These are phyloP conservation scores for Sambucus nigra DNA, from an alignment of 129 eudicot species.

Conservation along the genomic window DNA sequence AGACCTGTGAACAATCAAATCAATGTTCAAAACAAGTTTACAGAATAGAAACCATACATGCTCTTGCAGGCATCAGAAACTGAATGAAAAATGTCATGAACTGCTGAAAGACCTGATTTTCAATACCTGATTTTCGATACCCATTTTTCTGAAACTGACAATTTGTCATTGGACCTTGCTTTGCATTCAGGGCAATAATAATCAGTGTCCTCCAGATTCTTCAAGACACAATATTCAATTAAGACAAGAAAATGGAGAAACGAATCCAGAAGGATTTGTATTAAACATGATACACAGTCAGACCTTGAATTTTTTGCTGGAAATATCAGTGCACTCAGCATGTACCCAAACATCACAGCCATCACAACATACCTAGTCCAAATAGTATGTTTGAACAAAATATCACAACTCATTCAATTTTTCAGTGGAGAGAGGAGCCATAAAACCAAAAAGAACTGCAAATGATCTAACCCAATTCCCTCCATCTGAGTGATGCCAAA, in stretches of 20 bases:
- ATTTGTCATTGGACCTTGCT: conserved; percentile 25
- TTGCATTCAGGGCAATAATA: conserved; percentile 88
- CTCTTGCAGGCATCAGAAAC: no score
- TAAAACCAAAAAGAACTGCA: conserved; percentile 3
- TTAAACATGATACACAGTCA: conserved; percentile 1
- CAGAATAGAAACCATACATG: not conserved
- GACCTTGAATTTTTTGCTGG: conserved; percentile 57
- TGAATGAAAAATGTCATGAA: conserved; percentile 1
- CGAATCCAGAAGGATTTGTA: conserved; percentile 8
- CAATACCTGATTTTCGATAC: conserved; percentile 42
- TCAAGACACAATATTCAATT: conserved; percentile 8
- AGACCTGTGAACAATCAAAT: conserved; percentile 23
- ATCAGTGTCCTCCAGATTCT: conserved; percentile 52
- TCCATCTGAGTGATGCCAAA: conserved; percentile 99
- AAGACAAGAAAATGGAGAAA: conserved; percentile 7
- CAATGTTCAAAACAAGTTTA: not conserved
- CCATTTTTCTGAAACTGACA: conserved; percentile 13
- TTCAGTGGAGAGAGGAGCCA: not conserved
- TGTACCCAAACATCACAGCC: conserved; percentile 99
- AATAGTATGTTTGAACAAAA: conserved; percentile 4
- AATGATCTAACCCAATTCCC: conserved; percentile 72
- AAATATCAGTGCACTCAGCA: conserved; percentile 74
- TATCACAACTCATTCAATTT: conserved; percentile 1
- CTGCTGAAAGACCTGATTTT: conserved; percentile 33
- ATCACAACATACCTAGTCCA: conserved; percentile 78